Base-by-base conservation (phyloP, 352 stramenopile species). In the Globisporangium sylvaticum region DNA sequence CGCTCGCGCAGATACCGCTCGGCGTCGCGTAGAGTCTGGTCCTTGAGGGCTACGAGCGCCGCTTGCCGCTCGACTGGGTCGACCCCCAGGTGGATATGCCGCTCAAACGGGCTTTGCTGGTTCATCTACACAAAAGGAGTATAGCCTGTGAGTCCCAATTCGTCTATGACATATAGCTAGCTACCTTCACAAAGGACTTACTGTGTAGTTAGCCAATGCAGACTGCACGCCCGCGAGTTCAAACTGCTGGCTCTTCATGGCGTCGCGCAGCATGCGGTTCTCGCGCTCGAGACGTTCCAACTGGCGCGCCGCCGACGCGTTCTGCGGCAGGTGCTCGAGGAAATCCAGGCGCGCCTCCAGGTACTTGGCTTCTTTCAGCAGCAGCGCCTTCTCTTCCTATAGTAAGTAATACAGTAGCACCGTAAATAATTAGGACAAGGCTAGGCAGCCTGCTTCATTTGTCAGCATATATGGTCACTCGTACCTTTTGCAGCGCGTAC, bases 151-250 rank as follows among this genome's bases (percentile, higher is more conserved):
- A 57, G 12, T 4, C 15, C 24, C 10, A 46, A 25, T 62, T 58
- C 6, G 18, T 62, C 37, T 59, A 39, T 9, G 27, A 46, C n/a
- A 22, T 42, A 57, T 20, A 52, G 31, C 12, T 14, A 39, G 9
- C 29, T 3, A 8, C n/a, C n/a, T n/a, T n/a, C 14, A 59, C 18
- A 55, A 18, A 18, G 3, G 20, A 10, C 56, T 6, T 27, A 74
- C 69, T 65, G 59, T 52, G 22, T 64, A 68, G 37, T 61, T 60
- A n/a, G 69, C 59, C n/a, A 75, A 61, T 25, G 67, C 63, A 8
- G 69, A 71, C 60, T 75, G 69, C 5, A 50, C 62, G 15, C 46
- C 34, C 8, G 65, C 69, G 56, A 75, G 22, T 4, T 56, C 52
- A 1, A 75, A 53, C 8, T 64, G 69, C 18, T 75, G 65, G 6